Evolutionary conservation across 2,329 filamentous ascomycete genomes (phyloP).

Genomic region (Stagonosporopsis chrysanthemi): DNA sequence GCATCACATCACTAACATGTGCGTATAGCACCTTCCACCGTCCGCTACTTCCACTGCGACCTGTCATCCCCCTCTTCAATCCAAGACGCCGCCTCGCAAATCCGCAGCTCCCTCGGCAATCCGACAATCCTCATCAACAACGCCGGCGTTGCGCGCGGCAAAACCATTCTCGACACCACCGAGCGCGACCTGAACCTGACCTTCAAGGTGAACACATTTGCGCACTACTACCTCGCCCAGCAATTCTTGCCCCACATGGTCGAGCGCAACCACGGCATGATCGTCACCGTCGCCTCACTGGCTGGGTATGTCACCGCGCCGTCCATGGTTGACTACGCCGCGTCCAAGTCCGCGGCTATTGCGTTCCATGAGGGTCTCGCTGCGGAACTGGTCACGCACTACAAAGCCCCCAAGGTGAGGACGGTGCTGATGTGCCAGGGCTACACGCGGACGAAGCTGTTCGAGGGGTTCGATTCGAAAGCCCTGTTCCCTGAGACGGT

Average conservation of each 20-base stretch:
- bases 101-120: conserved; percentile 65
- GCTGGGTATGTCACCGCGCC: conserved; percentile 68
- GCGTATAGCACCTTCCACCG: conserved; percentile 55
- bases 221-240: conserved; percentile 71
- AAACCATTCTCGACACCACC: conserved; percentile 65
- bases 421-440: conserved; percentile 72
- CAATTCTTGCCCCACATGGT: conserved; percentile 74
- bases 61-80: conserved; percentile 67
- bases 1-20: conserved; percentile 10
- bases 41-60: conserved; percentile 76
- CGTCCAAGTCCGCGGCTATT: conserved; percentile 71
- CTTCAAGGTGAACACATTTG: conserved; percentile 74
- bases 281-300: conserved; percentile 73
- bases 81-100: conserved; percentile 58
- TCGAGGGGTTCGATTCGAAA: conserved; percentile 63
- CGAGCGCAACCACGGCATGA: conserved; percentile 70
- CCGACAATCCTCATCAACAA: conserved; percentile 78
- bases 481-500: conserved; percentile 68
- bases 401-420: conserved; percentile 69
- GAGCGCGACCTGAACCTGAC: conserved; percentile 69
- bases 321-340: conserved; percentile 71
- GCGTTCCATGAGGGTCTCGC: conserved; percentile 71
- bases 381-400: conserved; percentile 57
- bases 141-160: conserved; percentile 69
- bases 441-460: conserved; percentile 68